Conservation (phyloP, 2,329 filamentous ascomycete species). For the Aureobasidium sp. region DNA sequence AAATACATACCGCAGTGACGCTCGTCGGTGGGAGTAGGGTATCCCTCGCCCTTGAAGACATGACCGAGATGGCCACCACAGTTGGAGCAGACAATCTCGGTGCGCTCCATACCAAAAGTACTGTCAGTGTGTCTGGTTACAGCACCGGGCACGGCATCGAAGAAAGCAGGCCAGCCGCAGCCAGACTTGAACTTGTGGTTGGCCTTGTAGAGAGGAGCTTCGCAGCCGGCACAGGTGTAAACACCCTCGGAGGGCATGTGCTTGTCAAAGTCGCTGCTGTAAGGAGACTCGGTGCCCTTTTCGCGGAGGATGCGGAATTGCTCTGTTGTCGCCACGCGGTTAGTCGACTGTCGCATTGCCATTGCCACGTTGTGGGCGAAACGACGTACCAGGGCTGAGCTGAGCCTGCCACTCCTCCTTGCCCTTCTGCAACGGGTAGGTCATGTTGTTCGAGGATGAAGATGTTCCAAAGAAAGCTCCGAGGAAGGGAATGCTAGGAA, state of each 20-base stretch:
- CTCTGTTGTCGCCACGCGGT: conserved; percentile 48
- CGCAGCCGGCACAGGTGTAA: conserved; percentile 81
- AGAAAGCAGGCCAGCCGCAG: conserved; percentile 97
- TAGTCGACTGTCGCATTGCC: not conserved
- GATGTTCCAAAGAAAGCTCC: conserved; percentile 62
- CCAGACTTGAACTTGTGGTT: conserved; percentile 92
- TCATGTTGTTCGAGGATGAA: conserved; percentile 50
- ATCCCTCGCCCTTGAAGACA: conserved; percentile 86
- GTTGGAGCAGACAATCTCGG: conserved; percentile 88
- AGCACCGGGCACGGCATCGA: conserved; percentile 85
- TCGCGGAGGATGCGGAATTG: conserved; percentile 91
- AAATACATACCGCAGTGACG: conserved; percentile 60
- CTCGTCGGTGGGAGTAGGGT: conserved; percentile 80
- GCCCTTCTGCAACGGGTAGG: conserved; percentile 70
- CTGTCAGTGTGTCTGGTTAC: conserved; percentile 73
- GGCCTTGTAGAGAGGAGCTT: conserved; percentile 83
- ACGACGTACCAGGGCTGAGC: conserved; percentile 54
- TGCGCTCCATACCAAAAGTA: conserved; percentile 72
- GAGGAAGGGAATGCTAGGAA: conserved; percentile 72
- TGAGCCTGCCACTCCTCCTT: conserved; percentile 85
- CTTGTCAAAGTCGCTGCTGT: conserved; percentile 77
- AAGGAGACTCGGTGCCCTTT: conserved; percentile 81
- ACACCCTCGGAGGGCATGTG: conserved; percentile 67
- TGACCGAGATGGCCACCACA: conserved; percentile 89
- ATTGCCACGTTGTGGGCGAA: not conserved